A percentile compares a stretch with the other conserved stretches of the same genome.
Evolutionary conservation across 2,329 filamentous ascomycete genomes (phyloP).

Genomic region (Sporothrix sp.): DNA sequence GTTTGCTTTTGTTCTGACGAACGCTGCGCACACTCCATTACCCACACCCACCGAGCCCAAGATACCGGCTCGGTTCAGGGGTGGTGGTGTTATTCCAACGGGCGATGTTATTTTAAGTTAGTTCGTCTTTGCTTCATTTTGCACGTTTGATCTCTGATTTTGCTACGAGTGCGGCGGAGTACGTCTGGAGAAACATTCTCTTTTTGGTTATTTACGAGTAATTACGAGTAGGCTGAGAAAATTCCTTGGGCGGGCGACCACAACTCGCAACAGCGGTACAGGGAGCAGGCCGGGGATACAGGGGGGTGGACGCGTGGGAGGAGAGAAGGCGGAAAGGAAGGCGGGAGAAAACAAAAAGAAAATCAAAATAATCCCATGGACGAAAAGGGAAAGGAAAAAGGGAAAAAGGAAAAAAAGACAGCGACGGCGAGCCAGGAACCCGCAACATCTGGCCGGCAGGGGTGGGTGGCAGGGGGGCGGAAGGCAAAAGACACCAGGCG

Average conservation of each 20-base stretch:
- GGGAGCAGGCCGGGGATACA: too few relatives aligned
- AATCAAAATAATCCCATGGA: background rate
- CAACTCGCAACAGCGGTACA: too few relatives aligned
- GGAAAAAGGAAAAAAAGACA: background rate
- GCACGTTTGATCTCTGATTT: background rate
- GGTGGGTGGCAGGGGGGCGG: too few relatives aligned
- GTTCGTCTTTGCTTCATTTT: background rate
- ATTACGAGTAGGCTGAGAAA: too few relatives aligned
- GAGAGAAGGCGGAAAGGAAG: background rate
- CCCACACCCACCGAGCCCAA: too few relatives aligned
- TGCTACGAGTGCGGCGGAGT: too few relatives aligned
- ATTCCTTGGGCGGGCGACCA: too few relatives aligned
- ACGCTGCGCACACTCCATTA: background rate
- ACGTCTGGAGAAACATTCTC: too few relatives aligned
- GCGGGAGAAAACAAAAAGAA: background rate
- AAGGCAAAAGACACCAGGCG: background rate
- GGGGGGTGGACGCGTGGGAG: conserved; percentile 1
- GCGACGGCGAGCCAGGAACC: too few relatives aligned
- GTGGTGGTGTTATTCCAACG: conserved; percentile 8
- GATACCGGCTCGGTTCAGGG: background rate
- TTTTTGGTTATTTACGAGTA: too few relatives aligned
- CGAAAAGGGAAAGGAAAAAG: background rate
- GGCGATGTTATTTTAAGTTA: background rate
- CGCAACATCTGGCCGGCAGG: too few relatives aligned
- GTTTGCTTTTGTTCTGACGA: background rate